Base-by-base conservation (phyloP, 2,329 filamentous ascomycete species). In the Dactylellina cionopaga region DNA sequence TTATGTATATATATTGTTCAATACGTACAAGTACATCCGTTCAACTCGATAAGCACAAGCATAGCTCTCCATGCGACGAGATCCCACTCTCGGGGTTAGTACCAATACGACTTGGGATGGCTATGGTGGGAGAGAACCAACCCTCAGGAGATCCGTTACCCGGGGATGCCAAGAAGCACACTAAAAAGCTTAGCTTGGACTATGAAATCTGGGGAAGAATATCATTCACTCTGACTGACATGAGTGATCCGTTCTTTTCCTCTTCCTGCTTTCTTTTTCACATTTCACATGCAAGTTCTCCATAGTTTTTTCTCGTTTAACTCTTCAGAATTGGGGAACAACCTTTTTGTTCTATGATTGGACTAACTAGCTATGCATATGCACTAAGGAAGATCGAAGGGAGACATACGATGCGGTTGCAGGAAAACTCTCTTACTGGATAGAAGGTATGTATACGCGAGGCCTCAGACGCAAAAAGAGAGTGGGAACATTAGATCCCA, bases 141-240 rank as follows among this genome's bases (percentile, higher is more conserved):
- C 47, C 54, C 62, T 13, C 39, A 9, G 13, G 24, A 49, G 51
- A 13, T 46, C 60, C 51, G 58, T 2, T 59, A 60, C 35, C 54
- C 54, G 54, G 11, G 3, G 11, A 35, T 31, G 59, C 59, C 59
- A 64, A 64, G 46, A 33, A 11, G 19, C 54, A 59, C 62, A 24
- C 24, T 2, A 5, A 9, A 37, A 62, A 55, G 35, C 39, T 52
- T 62, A 39, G 56, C 46, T 41, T 35, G 37, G 29, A 56, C 13
- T 22, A 27, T 31, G 25, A 51, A 66, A 70, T 63, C 65, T 63
- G 65, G 65, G 65, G 65, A 70, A 70, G 65, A 9, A 35, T 49
- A 41, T 43, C 17, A 24, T 49, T 27, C 33, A 17, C 27, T 62
- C 33, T 54, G 33, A 52, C 46, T 52, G 58, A 54, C 49, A 24